Evolutionary conservation across 352 stramenopile species (phyloP).

Genomic region (Peronospora destructor): DNA sequence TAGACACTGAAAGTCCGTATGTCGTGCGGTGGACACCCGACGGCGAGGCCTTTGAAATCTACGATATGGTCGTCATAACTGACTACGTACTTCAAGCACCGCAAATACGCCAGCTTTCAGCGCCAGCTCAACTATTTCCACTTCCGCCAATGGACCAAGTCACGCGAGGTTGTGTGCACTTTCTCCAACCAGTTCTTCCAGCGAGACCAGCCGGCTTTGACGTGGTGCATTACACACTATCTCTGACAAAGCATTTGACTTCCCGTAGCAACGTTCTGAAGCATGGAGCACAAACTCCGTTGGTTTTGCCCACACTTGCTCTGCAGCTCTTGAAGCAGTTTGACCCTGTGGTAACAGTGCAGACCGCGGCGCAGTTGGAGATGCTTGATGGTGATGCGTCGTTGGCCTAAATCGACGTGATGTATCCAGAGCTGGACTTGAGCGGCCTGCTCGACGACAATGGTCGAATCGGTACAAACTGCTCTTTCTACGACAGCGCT

Average conservation of each 20-base stretch:
- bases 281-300: background rate
- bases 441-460: conserved; percentile 18
- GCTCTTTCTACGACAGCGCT: conserved; percentile 15
- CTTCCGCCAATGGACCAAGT: conserved; percentile 84
- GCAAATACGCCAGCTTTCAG: conserved; percentile 86
- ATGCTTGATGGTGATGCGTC: conserved; percentile 24
- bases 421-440: conserved; percentile 54
- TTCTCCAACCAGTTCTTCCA: conserved; percentile 70
- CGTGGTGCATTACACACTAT: conserved; percentile 48
- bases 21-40: conserved; percentile 56
- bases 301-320: conserved; percentile 3
- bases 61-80: conserved; percentile 68
- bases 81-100: conserved; percentile 87
- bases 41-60: conserved; percentile 55
- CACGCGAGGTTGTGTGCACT: conserved; percentile 59
- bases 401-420: conserved; percentile 55
- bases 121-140: conserved; percentile 90
- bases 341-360: conserved; percentile 9
- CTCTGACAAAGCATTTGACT: conserved; percentile 8
- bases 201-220: conserved; percentile 51
- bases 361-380: conserved; percentile 1
- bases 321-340: conserved; percentile 15
- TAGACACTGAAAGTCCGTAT: conserved; percentile 44
- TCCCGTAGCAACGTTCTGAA: background rate
- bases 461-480: conserved; percentile 8